Evolutionary conservation across 805 yeast genomes (phyloP), one percentile per base, ranked within the genome.

Genomic region (Lipomyces spencermartinsiae): DNA sequence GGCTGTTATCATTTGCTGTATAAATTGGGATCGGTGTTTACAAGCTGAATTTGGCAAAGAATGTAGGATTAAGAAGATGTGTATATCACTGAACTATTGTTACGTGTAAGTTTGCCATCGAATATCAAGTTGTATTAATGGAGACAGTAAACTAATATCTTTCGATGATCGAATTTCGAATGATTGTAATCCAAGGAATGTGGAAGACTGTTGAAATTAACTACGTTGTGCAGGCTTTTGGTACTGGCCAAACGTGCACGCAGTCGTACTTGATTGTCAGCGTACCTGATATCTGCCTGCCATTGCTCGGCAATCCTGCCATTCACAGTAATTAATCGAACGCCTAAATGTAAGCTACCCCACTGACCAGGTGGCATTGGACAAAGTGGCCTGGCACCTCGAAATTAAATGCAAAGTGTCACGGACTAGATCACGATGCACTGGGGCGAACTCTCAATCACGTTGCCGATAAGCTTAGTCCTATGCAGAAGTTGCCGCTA

Each of bases 331-430:
- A 22, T 49, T 49, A n/a, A 22, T 49, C 54, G 54, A 22, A 49
- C 54, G 16, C 19, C 25, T 14, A 22, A 8, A 19, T 22, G 29
- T 25, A 53, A 53, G 22, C 22, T 16, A 14, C 49, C 29, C n/a
- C 49, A 43, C 49, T 43, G 49, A n/a, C 49, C 49, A 43, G 22
- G 49, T 43, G 49, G 49, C 49, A 19, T n/a, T 22, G 16, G 49
- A 43, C 22, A 16, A 43, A 43, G 19, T 43, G n/a, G n/a, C n/a
- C n/a, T n/a, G n/a, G 8, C n/a, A 43, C 3, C 49, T 43, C 49
- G 49, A 43, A 43, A 43, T 43, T 43, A 43, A 43, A 19, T 43
- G 49, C 22, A 43, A 43, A 7, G 49, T 43, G 7, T 25, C 29
- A 25, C 29, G 29, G 29, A n/a, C 12, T 29, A 53, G 57, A n/a